Base-by-base conservation (phyloP, 805 yeast species). In the Starmerella bombicola region DNA sequence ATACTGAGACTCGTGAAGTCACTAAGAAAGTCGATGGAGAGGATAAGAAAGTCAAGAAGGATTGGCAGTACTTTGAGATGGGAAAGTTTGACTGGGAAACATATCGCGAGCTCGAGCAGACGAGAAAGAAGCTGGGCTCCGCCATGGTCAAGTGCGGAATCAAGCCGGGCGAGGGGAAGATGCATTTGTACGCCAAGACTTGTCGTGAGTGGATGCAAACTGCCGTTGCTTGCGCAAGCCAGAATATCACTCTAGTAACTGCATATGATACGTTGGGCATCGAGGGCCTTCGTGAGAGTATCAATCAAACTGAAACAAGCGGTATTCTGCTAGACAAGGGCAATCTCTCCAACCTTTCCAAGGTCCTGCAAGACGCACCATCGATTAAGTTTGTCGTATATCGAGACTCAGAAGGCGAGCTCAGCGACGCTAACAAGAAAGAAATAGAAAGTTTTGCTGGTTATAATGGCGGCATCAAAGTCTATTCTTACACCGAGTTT, bases 121-220 rank as follows among this genome's bases (percentile, higher is more conserved):
- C 68, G 19, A 67, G 76, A 48, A 66, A 68, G 47, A 60, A 64
- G 45, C 67, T 73, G 46, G 91, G 93, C 48, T 71, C 76, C 43
- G 98, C 96, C 47, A 68, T 91, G 43, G 68, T 73, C 38, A 68
- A 74, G 51, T 58, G 80, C 31, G 98, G 97, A 10, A 51, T 91
- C 45, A 54, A 63, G 48, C 84, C 93, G 16, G 70, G 71, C 49
- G 63, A 62, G 24, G 78, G 77, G 50, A 74, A 72, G 51, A 58
- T 88, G 52, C 95, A 85, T 60, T 71, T 88, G 40, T 91, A 78
- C 63, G 95, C 95, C 20, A 62, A 81, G 17, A 91, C 98, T 12
- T 80, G 93, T 13, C 78, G 74, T 42, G 75, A 74, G 56, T 88
- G 97, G 97, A 73, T 88, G 83, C 80, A 82, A 64, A 72, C 82